Percentiles rank a stretch among this genome's conserved stretches.
These are phyloP conservation scores for Zalerion maritima DNA, from an alignment of 495 filamentous ascomycete genomes.

Conservation along the genomic window DNA sequence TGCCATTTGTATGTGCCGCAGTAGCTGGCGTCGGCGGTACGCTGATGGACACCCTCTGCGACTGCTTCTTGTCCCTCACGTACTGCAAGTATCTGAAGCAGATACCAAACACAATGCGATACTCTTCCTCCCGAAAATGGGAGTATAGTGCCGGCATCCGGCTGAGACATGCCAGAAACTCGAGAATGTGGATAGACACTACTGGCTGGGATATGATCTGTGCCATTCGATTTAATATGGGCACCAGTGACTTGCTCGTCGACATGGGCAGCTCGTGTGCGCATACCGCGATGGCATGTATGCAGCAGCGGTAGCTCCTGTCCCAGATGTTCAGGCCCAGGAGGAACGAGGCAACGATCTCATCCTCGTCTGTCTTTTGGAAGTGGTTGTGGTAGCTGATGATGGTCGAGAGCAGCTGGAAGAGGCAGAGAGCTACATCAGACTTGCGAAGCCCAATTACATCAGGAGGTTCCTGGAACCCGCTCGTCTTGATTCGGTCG, in stretches of 20 bases:
- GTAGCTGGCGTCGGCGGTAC: constrained; percentile 20
- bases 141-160: constrained; percentile 71
- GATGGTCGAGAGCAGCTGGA: constrained; percentile 68
- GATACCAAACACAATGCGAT: constrained; percentile 83
- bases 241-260: constrained; percentile 64
- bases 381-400: constrained; percentile 79
- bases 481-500: constrained; percentile 60
- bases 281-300: constrained; percentile 85
- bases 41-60: constrained; percentile 18
- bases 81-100: constrained; percentile 82
- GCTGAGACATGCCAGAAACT: constrained; percentile 78
- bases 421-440: constrained; percentile 77
- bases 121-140: constrained; percentile 78
- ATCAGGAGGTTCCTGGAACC: constrained; percentile 59
- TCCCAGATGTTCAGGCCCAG: constrained; percentile 73
- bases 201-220: constrained; percentile 87
- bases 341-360: constrained; percentile 72
- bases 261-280: constrained; percentile 82
- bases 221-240: constrained; percentile 79
- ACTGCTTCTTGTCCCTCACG: constrained; percentile 35
- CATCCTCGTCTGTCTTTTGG: constrained; percentile 72
- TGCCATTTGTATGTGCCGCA: constrained; percentile 15
- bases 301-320: constrained; percentile 74
- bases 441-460: constrained; percentile 66
- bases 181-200: constrained; percentile 84